phyloP scores from a whole-genome alignment of 768 basidiomycete species.

The Pleurotus tuber-regium region DNA sequence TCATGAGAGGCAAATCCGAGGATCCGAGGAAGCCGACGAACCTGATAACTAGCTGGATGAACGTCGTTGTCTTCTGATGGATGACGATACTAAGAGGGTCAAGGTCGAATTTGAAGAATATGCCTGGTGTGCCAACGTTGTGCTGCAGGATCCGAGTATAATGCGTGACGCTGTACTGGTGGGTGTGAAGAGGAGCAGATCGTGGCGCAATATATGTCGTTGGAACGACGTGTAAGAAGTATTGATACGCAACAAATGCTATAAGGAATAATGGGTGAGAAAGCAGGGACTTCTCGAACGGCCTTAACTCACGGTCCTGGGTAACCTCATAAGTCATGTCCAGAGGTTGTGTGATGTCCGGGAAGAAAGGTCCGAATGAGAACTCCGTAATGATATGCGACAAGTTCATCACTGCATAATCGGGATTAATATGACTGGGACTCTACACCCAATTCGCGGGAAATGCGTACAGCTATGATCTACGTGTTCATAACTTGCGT shows the following conservation, averaged over 20 bases:
- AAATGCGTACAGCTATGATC: conserved; percentile 82
- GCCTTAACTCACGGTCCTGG: conserved; percentile 51
- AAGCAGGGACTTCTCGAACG: conserved; percentile 2
- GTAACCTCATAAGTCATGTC: conserved; percentile 85
- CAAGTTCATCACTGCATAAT: conserved; percentile 81
- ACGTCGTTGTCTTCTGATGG: conserved; percentile 81
- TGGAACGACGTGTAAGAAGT: conserved; percentile 93
- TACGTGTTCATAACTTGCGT: conserved; percentile 82
- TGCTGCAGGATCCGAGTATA: conserved; percentile 77
- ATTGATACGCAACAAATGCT: conserved; percentile 92
- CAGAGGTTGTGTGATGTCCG: conserved; percentile 91
- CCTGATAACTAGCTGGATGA: conserved; percentile 81
- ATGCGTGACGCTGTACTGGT: conserved; percentile 95
- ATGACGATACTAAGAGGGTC: conserved; percentile 87
- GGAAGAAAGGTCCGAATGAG: conserved; percentile 95
- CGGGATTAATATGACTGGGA: not conserved
- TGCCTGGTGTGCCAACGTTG: conserved; percentile 81
- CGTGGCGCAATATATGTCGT: conserved; percentile 88
- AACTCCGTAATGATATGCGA: conserved; percentile 97
- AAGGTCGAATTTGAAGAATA: conserved; percentile 98
- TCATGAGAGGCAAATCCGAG: not conserved
- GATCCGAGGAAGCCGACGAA: conserved; percentile 17
- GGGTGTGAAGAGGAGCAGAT: conserved; percentile 58
- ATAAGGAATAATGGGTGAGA: conserved; percentile 10
- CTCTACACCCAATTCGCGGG: not conserved